Percentiles rank a stretch among this genome's conserved stretches.
phyloP scores from a whole-genome alignment of 202 grass and related monocot species.

The Bolboschoenoplectus hybrid region DNA sequence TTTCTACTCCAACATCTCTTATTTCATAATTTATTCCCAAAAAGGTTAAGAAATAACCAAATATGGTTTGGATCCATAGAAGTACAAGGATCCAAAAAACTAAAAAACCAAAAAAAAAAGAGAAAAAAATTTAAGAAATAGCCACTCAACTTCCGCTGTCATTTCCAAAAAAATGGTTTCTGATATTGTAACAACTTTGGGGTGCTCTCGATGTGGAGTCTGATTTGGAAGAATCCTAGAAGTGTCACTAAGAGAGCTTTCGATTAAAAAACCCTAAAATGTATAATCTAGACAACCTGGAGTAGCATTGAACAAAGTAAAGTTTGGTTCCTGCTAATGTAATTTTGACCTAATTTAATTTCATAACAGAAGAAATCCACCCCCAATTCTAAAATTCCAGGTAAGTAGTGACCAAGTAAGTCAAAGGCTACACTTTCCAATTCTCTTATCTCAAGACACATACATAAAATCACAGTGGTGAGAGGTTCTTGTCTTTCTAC shows the following conservation, averaged over 20 bases:
- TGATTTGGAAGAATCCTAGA: not conserved
- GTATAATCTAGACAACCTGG: not conserved
- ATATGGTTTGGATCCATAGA: not conserved
- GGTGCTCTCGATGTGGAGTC: not conserved
- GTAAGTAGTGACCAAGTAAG: too few species aligned
- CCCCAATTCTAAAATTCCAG: too few species aligned
- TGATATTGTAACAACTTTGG: not conserved
- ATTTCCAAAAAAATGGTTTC: not conserved
- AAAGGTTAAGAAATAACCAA: not conserved
- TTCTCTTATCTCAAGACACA: not conserved
- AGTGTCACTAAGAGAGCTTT: not conserved
- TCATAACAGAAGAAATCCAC: not conserved
- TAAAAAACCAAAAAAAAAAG: not conserved
- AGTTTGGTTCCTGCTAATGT: not conserved
- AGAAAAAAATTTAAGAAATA: not conserved
- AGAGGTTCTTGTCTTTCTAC: too few species aligned
- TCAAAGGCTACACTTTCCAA: not conserved
- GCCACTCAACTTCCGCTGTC: not conserved
- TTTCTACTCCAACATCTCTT: not conserved
- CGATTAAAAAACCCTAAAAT: not conserved
- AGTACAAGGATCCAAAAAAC: not conserved
- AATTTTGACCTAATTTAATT: constrained; percentile 2
- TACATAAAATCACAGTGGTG: too few species aligned
- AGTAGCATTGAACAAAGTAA: not conserved
- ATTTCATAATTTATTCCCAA: not conserved